Evolutionary conservation across 345 rosid species (phyloP), one percentile per base, ranked within the genome.

Genomic region (Brassica carinata): DNA sequence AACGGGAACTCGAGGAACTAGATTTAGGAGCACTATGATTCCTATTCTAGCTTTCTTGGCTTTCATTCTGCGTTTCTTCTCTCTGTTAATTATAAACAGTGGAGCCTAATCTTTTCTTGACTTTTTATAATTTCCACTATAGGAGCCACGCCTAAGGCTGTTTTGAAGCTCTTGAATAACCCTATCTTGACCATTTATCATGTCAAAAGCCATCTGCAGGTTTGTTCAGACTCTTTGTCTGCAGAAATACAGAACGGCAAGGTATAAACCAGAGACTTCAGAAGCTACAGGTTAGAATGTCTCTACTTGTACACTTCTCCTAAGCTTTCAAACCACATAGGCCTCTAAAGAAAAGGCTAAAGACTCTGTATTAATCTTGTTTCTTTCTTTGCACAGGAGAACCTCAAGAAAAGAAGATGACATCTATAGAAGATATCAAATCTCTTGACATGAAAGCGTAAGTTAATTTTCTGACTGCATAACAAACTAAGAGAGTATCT

Each of bases 61-160:
- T 84, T 88, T 90, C 88, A 87, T 82, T 65, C 95, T 90, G 3
- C 95, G 97, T n/a, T 58, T 40, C 70, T 64, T 71, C 36, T 69
- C 38, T 62, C 5, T 48, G 17, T 51, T n/a, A n/a, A n/a, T n/a
- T n/a, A n/a, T n/a, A 51, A 14, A n/a, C 58, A 51, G 8, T 51
- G 58, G 58, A 51, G 7, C 58, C 58, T 53, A 53, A 1, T 68
- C 1, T 69, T 80, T 30, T 63, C 18, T 61, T 10, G 61, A 55
- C 26, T 48, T 13, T 48, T n/a, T 0, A 55, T 55, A 2, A 55
- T 67, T 68, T 81, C 34, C n/a, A 71, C 81, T 64, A n/a, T 82
- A 95, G 99, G 97, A 80, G 99, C 99, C 77, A 95, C 98, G 13
- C 98, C 99, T n/a, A 95, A 93, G 79, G 96, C 97, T 69, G 90